Conservation (phyloP, 495 filamentous ascomycete species). For the Xylaria telfairii region DNA sequence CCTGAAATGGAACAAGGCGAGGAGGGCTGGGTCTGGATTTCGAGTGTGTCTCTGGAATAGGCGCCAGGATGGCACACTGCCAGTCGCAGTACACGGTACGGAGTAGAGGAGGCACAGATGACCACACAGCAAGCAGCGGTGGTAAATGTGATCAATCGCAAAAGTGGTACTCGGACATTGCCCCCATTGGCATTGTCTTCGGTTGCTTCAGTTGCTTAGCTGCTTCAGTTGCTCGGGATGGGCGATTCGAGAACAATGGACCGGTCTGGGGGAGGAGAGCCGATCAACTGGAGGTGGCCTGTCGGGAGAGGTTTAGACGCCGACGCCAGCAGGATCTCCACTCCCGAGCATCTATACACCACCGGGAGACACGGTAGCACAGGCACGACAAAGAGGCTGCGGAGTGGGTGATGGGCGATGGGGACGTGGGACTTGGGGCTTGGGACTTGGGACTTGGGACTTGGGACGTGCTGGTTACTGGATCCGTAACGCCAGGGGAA, state of each 20-base stretch:
- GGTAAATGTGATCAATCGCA: conserved; percentile 24
- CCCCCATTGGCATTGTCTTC: conserved; percentile 18
- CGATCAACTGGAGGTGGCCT: conserved; percentile 1
- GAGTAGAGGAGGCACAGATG: not conserved
- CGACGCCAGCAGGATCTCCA: conserved; percentile 14
- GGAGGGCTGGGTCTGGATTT: not conserved
- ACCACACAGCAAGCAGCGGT: conserved; percentile 15
- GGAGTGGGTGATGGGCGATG: not conserved
- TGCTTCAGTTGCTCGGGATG: not conserved
- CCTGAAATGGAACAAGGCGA: conserved; percentile 2
- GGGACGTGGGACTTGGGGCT: not conserved
- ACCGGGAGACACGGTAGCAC: conserved; percentile 4
- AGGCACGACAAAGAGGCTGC: not conserved
- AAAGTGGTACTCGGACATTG: not conserved
- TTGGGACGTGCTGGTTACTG: not conserved
- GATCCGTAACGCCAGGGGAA: conserved; percentile 10
- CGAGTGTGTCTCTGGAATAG: not conserved
- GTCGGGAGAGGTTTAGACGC: conserved; percentile 13
- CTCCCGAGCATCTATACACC: conserved; percentile 7
- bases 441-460: not conserved
- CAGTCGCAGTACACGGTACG: not conserved
- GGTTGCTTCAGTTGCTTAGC: not conserved
- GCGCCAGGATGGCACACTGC: not conserved
- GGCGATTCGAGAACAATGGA: conserved; percentile 19
- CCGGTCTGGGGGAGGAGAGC: conserved; percentile 6